Evolutionary conservation across 2,329 filamentous ascomycete genomes (phyloP).

Genomic region (Knufia petricola): DNA sequence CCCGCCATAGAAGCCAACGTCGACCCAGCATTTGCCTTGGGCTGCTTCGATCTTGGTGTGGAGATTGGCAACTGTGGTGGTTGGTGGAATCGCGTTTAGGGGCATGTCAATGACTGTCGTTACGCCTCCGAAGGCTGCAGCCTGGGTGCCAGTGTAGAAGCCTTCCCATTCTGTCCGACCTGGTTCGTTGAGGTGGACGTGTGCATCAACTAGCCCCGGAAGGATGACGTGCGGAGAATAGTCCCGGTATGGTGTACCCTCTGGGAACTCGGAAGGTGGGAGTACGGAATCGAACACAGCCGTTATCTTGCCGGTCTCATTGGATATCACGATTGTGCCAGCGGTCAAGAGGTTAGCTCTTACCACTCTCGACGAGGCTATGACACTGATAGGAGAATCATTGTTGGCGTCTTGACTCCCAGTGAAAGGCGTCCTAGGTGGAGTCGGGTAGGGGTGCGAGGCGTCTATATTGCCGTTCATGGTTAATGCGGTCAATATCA

Average conservation of each 20-base stretch:
- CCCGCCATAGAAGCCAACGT: constrained; percentile 96
- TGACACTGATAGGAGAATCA: constrained; percentile 51
- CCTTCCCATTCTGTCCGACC: constrained; percentile 97
- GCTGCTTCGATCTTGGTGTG: constrained; percentile 79
- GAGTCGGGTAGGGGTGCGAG: constrained; percentile 20
- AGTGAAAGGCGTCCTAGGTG: constrained; percentile 20
- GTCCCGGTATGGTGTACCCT: constrained; percentile 64
- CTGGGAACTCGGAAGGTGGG: constrained; percentile 64
- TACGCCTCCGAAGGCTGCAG: constrained; percentile 88
- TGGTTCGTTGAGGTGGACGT: constrained; percentile 95
- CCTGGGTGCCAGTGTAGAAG: constrained; percentile 87
- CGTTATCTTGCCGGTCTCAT: constrained; percentile 71
- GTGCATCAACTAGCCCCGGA: constrained; percentile 88
- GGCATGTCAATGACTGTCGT: constrained; percentile 98
- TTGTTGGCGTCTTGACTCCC: constrained; percentile 13
- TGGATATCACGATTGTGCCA: constrained; percentile 73
- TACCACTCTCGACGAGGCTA: constrained; percentile 76
- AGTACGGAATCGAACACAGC: constrained; percentile 64
- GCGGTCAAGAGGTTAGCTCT: constrained; percentile 67
- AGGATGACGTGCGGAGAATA: constrained; percentile 76
- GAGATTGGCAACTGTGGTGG: constrained; percentile 74
- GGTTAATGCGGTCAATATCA: constrained; percentile 8
- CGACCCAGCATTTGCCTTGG: constrained; percentile 86
- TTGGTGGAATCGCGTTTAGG: constrained; percentile 90
- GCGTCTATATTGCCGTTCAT: constrained; percentile 16